phyloP scores from a whole-genome alignment of 2,329 filamentous ascomycete species.

The Exophiala calicioides region DNA sequence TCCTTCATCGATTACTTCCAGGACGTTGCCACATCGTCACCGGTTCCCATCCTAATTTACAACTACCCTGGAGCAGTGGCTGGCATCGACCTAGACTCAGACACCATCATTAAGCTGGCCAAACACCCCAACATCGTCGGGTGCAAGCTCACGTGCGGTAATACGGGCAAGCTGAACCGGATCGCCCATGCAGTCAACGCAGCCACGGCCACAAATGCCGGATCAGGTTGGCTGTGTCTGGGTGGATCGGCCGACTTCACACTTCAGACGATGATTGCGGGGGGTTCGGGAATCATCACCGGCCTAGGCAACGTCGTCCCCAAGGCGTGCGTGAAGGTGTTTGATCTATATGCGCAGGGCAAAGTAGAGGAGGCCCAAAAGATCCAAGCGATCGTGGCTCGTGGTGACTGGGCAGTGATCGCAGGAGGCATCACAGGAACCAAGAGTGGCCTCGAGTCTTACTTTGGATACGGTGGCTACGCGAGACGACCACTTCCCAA shows the following conservation, averaged over 20 bases:
- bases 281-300: conserved; percentile 70
- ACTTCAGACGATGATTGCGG: conserved; percentile 68
- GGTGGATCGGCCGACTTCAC: conserved; percentile 75
- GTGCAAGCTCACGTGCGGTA: conserved; percentile 72
- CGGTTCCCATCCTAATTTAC: conserved; percentile 68
- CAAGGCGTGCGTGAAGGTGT: conserved; percentile 62
- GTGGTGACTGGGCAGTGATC: conserved; percentile 70
- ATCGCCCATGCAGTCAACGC: conserved; percentile 53
- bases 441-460: conserved; percentile 64
- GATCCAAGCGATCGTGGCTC: conserved; percentile 65
- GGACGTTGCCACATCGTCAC: conserved; percentile 61
- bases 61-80: conserved; percentile 70
- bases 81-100: conserved; percentile 68
- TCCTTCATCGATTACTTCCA: conserved; percentile 65
- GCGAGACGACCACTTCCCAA: conserved; percentile 59
- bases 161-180: conserved; percentile 69
- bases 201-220: conserved; percentile 45
- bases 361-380: conserved; percentile 61
- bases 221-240: conserved; percentile 68
- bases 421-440: conserved; percentile 69
- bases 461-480: conserved; percentile 66
- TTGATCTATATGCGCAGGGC: conserved; percentile 62
- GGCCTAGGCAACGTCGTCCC: conserved; percentile 72
- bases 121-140: conserved; percentile 67
- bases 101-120: conserved; percentile 61